phyloP scores from a whole-genome alignment of 2,329 filamentous ascomycete species.

The Ceratocystis albifundus region DNA sequence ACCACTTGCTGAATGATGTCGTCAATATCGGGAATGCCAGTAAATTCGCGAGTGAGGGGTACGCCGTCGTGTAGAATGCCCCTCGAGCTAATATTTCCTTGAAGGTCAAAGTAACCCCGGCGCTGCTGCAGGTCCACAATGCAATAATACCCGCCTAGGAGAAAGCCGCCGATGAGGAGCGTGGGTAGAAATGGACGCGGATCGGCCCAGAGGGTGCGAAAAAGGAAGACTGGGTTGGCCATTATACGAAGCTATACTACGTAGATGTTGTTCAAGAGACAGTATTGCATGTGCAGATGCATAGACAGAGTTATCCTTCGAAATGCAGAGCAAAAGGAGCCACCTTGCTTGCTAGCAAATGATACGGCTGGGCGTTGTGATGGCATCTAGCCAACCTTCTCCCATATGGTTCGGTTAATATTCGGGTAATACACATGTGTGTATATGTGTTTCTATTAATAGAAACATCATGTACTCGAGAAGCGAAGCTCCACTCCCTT shows the following conservation, averaged over 20 bases:
- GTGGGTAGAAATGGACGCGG: slow-evolving; percentile 18
- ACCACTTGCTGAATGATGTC: slow-evolving; percentile 24
- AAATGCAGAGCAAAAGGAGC: too few species aligned
- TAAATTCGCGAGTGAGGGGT: slow-evolving; percentile 20
- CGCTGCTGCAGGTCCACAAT: slow-evolving; percentile 12
- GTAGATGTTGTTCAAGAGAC: not conserved
- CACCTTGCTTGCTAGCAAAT: too few species aligned
- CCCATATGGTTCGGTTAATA: too few species aligned
- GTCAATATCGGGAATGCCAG: slow-evolving; percentile 25
- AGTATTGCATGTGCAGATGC: too few species aligned
- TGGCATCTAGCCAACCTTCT: too few species aligned
- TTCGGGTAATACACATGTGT: too few species aligned
- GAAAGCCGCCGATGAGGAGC: slow-evolving; percentile 10
- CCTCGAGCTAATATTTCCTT: not conserved
- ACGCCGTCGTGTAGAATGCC: slow-evolving; percentile 14
- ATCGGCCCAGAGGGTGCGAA: slow-evolving; percentile 18
- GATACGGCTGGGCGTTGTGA: too few species aligned
- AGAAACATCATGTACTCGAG: too few species aligned
- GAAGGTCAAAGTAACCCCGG: slow-evolving; percentile 13
- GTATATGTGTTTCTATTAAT: too few species aligned
- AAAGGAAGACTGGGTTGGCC: slow-evolving; percentile 17
- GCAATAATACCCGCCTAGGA: slow-evolving; percentile 11
- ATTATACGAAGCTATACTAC: not conserved
- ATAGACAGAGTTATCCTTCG: too few species aligned
- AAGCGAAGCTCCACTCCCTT: too few species aligned